phyloP scores from a whole-genome alignment of 176 grass and related monocot species.

The Triticum monococcum region DNA sequence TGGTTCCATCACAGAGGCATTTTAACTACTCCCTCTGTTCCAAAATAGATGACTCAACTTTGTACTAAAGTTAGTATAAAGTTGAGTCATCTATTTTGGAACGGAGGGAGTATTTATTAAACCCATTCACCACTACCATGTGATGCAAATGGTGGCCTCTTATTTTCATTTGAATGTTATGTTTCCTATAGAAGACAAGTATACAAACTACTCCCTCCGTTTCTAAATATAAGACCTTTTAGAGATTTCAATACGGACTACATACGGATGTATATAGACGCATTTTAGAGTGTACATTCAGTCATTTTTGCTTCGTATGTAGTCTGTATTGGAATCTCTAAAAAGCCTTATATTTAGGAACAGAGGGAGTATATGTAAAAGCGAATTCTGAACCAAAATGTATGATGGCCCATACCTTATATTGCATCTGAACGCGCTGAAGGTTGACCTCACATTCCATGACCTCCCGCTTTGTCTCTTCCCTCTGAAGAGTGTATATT shows the following conservation, averaged over 20 bases:
- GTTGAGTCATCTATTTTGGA: too few relatives aligned
- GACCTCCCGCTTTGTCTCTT: constrained; percentile 83
- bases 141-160: not conserved
- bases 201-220: not conserved
- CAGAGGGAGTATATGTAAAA: not conserved
- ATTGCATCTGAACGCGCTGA: constrained; percentile 86
- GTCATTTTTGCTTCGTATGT: too few relatives aligned
- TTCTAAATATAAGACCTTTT: too few relatives aligned
- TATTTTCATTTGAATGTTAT: not conserved
- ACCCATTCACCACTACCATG: not conserved
- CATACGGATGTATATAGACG: too few relatives aligned
- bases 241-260: too few relatives aligned
- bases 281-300: too few relatives aligned
- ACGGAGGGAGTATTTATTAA: not conserved
- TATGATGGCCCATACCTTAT: constrained; percentile 56
- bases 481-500: constrained; percentile 60
- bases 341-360: too few relatives aligned
- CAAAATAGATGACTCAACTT: too few relatives aligned
- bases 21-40: not conserved
- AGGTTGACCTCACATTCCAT: constrained; percentile 85
- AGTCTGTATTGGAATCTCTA: too few relatives aligned
- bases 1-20: not conserved
- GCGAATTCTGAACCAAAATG: constrained; percentile 10
- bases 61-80: too few relatives aligned
- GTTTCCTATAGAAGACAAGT: not conserved